Base-by-base conservation (phyloP, 2,329 filamentous ascomycete species). In the Stachybotrys chartarum region DNA sequence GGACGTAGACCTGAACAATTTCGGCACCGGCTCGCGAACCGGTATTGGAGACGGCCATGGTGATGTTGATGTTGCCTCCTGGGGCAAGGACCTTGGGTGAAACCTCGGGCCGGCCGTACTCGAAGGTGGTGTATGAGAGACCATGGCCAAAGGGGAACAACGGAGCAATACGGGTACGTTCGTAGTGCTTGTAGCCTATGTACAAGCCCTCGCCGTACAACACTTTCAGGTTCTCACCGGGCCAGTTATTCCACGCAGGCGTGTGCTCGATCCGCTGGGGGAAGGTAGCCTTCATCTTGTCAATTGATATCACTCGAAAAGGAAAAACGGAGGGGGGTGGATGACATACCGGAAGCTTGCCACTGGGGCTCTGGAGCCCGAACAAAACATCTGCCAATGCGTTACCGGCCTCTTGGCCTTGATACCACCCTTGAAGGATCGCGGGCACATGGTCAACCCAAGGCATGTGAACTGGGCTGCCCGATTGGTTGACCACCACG, bases 141-240 rank as follows among this genome's bases (percentile, higher is more conserved):
- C 88, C 87, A 66, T 89, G 86, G 11, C 88, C 88, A 60, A 91
- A 91, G 31, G 85, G 78, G 70, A 90, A 91, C 0, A 87, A 75
- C 0, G 85, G 84, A 6, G 76, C 71, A 52, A 85, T 78, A 30
- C 75, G 75, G 12, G 76, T 72, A 18, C 80, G 80, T 63, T 91
- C 87, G 68, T 88, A 90, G 70, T 88, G 85, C 17, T 83, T 74
- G 70, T 91, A 91, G 3, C 88, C 88, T 54, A 91, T 81, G 70
- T 84, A 88, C 12, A 91, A 71, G 14, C 85, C 87, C 68, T 91
- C 88, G 53, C 85, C 86, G 64, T 91, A 91, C 1, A 86, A 68
- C 0, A 87, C 84, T 60, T 83, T 79, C 51, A 81, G 70, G 66
- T 88, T 86, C 71, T 90, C 86, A 52, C 85, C 85, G 0, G 85